Conservation (phyloP, 164 flowering plant genomes). For the Berberis thunbergii region DNA sequence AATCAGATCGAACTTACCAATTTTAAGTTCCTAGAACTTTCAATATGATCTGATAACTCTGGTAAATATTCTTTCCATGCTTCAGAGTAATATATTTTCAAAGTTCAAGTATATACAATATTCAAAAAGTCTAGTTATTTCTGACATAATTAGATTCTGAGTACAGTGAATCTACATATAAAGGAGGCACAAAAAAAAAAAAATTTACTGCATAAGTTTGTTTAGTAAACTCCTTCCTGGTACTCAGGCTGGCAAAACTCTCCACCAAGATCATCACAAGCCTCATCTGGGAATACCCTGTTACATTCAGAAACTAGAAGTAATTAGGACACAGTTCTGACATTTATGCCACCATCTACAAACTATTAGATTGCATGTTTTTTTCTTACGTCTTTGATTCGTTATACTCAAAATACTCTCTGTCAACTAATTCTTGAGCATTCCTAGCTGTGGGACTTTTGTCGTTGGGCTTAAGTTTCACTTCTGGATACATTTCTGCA, state of each 20-base stretch:
- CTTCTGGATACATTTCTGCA: conserved; percentile 55
- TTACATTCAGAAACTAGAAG: conserved; percentile 2
- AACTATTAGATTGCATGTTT: not conserved
- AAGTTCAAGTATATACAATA: too few relatives aligned
- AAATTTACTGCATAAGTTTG: not conserved
- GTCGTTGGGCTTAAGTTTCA: conserved; percentile 31
- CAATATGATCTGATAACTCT: too few relatives aligned
- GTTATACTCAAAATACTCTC: conserved; percentile 61
- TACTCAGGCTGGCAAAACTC: conserved; percentile 22
- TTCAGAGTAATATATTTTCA: too few relatives aligned
- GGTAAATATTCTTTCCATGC: too few relatives aligned
- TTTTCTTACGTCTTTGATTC: conserved; percentile 48
- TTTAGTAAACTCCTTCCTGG: conserved; percentile 7
- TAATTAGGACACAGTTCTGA: not conserved
- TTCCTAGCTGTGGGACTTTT: conserved; percentile 2
- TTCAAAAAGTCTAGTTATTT: too few relatives aligned
- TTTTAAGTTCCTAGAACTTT: too few relatives aligned
- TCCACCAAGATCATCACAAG: conserved; percentile 83
- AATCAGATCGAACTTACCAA: too few relatives aligned
- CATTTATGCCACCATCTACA: too few relatives aligned
- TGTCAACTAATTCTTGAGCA: conserved; percentile 37
- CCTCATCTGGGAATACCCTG: conserved; percentile 70
- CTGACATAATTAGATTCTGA: too few relatives aligned
- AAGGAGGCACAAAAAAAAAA: too few relatives aligned
- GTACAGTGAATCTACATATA: too few relatives aligned